Evolutionary conservation across 371 early-diverging fungal genomes (phyloP).

Genomic region (Mucor sp.): DNA sequence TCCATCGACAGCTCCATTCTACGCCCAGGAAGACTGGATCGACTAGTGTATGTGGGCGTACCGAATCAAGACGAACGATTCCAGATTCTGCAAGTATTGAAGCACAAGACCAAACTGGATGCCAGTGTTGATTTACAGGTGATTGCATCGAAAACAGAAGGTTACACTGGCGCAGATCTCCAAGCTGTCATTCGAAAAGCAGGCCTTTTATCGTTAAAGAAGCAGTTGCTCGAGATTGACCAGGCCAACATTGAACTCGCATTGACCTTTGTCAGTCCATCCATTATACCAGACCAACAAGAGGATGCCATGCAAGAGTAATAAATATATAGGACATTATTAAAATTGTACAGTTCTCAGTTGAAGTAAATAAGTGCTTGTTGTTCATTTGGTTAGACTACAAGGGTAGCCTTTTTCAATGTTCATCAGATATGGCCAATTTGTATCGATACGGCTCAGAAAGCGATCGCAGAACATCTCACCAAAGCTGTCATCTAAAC

Average conservation of each 20-base stretch:
- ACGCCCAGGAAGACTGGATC: constrained; percentile 91
- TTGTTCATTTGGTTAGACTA: too few relatives aligned
- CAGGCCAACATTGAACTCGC: constrained; percentile 18
- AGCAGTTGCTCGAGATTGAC: neutral
- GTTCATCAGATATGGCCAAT: too few relatives aligned
- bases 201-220: constrained; percentile 59
- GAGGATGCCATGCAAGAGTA: constrained; percentile 2
- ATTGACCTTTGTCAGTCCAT: constrained; percentile 14
- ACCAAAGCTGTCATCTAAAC: too few relatives aligned
- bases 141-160: constrained; percentile 52
- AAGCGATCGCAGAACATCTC: too few relatives aligned
- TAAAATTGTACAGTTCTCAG: too few relatives aligned
- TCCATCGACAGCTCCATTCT: constrained; percentile 80
- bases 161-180: constrained; percentile 84
- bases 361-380: too few relatives aligned
- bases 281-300: constrained; percentile 4
- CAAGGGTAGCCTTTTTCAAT: too few relatives aligned
- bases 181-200: constrained; percentile 82
- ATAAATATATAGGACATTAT: neutral
- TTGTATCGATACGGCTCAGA: too few relatives aligned
- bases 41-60: constrained; percentile 72
- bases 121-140: constrained; percentile 53
- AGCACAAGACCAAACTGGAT: constrained; percentile 51
- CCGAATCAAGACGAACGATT: constrained; percentile 71
- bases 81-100: constrained; percentile 73